Conservation (phyloP, 2,329 filamentous ascomycete genomes). For the Gliomastix tumulicola region DNA sequence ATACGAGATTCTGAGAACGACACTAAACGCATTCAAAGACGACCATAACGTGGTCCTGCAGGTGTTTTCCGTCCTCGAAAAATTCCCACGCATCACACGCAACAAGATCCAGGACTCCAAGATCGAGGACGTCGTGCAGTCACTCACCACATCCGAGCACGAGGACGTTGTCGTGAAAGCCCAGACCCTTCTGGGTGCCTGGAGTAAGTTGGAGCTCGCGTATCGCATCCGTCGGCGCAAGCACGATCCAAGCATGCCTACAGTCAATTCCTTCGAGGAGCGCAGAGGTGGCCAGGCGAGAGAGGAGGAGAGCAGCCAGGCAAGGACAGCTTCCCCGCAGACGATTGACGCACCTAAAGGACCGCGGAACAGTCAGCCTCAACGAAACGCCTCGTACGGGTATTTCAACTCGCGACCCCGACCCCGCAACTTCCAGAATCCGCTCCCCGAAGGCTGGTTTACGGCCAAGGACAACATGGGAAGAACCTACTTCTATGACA, state of each 20-base stretch:
- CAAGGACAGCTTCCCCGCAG: constrained; percentile 33
- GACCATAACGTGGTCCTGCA: constrained; percentile 87
- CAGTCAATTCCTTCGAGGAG: constrained; percentile 47
- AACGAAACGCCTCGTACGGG: constrained; percentile 46
- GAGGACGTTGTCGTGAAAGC: constrained; percentile 69
- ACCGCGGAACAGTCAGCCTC: constrained; percentile 52
- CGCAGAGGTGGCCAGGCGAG: constrained; percentile 45
- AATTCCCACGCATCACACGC: constrained; percentile 81
- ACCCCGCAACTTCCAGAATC: constrained; percentile 47
- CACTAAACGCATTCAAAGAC: constrained; percentile 77
- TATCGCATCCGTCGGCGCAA: constrained; percentile 93
- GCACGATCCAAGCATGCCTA: constrained; percentile 51
- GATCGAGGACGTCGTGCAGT: constrained; percentile 75
- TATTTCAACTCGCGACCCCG: constrained; percentile 34
- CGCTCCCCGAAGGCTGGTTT: constrained; percentile 82
- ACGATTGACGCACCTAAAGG: constrained; percentile 49
- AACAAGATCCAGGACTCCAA: constrained; percentile 98
- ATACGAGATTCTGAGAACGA: constrained; percentile 88
- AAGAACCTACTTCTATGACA: constrained; percentile 79
- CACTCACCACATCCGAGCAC: constrained; percentile 61
- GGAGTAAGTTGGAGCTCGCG: constrained; percentile 82
- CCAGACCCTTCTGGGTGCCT: constrained; percentile 66
- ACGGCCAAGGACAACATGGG: constrained; percentile 64
- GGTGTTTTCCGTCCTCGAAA: constrained; percentile 81
- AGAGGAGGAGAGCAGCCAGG: constrained; percentile 28